Evolutionary conservation across 164 flowering plant genomes (phyloP).

Genomic region (Houttuynia cordata): DNA sequence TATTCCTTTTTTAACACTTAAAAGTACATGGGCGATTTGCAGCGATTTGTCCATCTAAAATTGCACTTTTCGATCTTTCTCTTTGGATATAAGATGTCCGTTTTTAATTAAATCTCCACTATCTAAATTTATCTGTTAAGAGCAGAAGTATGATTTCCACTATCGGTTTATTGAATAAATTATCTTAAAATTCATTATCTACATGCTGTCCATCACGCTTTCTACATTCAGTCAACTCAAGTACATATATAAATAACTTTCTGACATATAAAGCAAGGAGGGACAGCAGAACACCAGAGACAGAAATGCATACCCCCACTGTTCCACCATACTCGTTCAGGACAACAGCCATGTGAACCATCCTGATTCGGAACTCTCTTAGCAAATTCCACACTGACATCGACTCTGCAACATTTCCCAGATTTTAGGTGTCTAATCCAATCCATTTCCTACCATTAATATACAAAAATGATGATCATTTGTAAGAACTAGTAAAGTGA

Average conservation of each 20-base stretch:
- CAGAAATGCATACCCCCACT: constrained; percentile 64
- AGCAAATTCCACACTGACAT: constrained; percentile 99
- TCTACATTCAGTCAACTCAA: too few species aligned
- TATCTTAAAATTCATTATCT: too few species aligned
- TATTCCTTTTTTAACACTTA: too few species aligned
- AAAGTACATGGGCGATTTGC: too few species aligned
- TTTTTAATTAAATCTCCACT: too few species aligned
- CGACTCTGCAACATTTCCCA: constrained; percentile 53
- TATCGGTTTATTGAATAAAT: too few species aligned
- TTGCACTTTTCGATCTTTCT: too few species aligned
- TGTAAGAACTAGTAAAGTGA: not conserved
- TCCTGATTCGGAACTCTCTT: constrained; percentile 93
- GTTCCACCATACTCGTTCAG: constrained; percentile 99
- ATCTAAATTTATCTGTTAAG: too few species aligned
- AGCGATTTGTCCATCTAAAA: too few species aligned
- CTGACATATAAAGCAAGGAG: not conserved
- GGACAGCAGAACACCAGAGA: not conserved
- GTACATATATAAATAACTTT: not conserved
- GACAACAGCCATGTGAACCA: constrained; percentile 99
- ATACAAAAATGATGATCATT: not conserved
- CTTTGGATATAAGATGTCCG: too few species aligned
- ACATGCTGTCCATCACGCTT: too few species aligned
- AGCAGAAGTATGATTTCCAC: too few species aligned
- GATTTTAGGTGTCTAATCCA: not conserved
- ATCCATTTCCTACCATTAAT: not conserved